Evolutionary conservation across 768 basidiomycete genomes (phyloP), one percentile per base, ranked within the genome.

Genomic region (Lyophyllum atratum): DNA sequence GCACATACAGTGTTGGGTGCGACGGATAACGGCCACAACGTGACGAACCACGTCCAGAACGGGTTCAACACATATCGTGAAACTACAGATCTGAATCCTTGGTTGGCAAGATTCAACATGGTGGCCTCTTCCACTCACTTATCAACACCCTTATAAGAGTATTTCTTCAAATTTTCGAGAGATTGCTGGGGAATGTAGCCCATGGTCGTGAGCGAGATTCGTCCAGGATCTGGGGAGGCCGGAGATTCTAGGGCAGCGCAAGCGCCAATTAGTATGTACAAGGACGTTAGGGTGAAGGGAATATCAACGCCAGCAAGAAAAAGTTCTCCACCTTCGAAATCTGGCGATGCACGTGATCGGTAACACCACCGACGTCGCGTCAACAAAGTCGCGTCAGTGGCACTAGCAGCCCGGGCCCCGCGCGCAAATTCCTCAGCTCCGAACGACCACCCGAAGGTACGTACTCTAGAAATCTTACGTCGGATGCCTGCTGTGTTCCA

Each of bases 11-110:
- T 89, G 70, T 98, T 98, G 1, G 95, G 95, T 0, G 95, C 95
- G 6, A 98, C 78, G 44, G 78, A 86, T 44, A 81, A 77, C 2
- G 95, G 95, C 85, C 92, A 95, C 24, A 95, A 78, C 4, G 85
- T 93, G 53, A 96, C 90, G 59, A 96, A 85, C 90, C 90, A 91
- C 31, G 79, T 92, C 94, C 95, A 97, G 73, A 89, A 96, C 2
- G 90, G 91, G 43, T 85, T 83, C 52, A 98, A 76, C 22, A 95
- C 74, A 70, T 89, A 87, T 66, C 83, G 79, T 37, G 92, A 92
- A 2, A 90, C 64, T 29, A 92, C 62, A 9, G 93, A 95, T 69
- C 92, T 94, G 58, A 29, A 34, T 43, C 33, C 49, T 6, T 43
- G 34, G n/a, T n/a, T n/a, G n/a, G n/a, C n/a, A n/a, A n/a, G n/a